Conservation (phyloP, 768 basidiomycete genomes). For the Suillus decipiens region DNA sequence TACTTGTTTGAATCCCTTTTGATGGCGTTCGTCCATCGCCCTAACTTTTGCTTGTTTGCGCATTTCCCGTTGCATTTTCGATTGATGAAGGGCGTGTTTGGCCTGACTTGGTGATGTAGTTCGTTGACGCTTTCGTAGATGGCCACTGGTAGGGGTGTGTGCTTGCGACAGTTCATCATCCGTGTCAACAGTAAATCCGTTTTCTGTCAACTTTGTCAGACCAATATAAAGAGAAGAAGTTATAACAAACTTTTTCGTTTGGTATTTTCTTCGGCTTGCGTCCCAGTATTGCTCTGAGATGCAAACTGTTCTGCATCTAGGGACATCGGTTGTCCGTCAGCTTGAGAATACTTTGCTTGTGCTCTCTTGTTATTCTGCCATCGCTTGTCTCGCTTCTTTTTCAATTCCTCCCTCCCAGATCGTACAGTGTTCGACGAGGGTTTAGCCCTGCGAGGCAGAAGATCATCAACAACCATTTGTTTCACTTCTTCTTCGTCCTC, state of each 20-base stretch:
- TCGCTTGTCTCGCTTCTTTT: conserved; percentile 26
- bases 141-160: conserved; percentile 33
- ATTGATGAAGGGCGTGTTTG: conserved; percentile 41
- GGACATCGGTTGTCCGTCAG: conserved; percentile 29
- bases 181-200: conserved; percentile 27
- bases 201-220: conserved; percentile 18
- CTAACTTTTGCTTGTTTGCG: conserved; percentile 44
- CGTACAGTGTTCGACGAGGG: conserved; percentile 12
- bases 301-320: conserved; percentile 28
- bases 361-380: conserved; percentile 27
- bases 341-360: conserved; percentile 33
- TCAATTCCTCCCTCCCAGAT: conserved; percentile 35
- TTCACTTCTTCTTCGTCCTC: conserved; percentile 51
- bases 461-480: conserved; percentile 48
- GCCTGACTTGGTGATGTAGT: conserved; percentile 46
- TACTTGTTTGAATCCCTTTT: conserved; percentile 37
- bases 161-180: conserved; percentile 33
- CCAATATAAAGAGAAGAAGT: background rate
- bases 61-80: conserved; percentile 41
- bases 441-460: conserved; percentile 17
- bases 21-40: conserved; percentile 38
- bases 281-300: conserved; percentile 17
- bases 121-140: conserved; percentile 48
- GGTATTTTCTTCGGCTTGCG: conserved; percentile 27
- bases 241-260: conserved; percentile 54